Percentiles rank a stretch among this genome's conserved stretches.
Evolutionary conservation across 352 stramenopile species (phyloP).

Genomic region (Phytopythium boreale): DNA sequence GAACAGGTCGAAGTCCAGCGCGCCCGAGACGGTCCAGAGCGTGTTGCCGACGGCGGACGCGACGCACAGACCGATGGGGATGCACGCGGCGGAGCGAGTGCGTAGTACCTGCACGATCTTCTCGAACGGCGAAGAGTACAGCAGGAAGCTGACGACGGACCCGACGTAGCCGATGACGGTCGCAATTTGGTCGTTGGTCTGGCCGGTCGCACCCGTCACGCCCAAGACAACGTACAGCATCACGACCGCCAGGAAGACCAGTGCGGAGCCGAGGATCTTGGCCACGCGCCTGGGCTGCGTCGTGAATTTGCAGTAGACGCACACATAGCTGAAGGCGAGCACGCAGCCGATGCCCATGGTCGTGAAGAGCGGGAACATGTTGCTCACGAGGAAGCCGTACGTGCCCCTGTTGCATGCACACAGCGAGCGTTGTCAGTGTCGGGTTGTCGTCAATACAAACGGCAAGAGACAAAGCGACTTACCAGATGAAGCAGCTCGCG

Average conservation of each 20-base stretch:
- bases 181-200: constrained; percentile 13
- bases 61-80: constrained; percentile 30
- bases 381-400: constrained; percentile 13
- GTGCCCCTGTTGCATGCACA: neutral
- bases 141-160: constrained; percentile 22
- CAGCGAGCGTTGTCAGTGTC: neutral
- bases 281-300: constrained; percentile 17
- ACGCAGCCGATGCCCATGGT: constrained; percentile 27
- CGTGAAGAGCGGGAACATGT: constrained; percentile 33
- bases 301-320: constrained; percentile 32
- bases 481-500: constrained; percentile 17
- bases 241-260: constrained; percentile 18
- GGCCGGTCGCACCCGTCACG: constrained; percentile 14
- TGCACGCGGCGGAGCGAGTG: constrained; percentile 23
- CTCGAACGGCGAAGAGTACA: constrained; percentile 34
- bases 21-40: constrained; percentile 28
- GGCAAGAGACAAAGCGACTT: neutral
- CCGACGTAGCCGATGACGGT: constrained; percentile 29
- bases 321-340: constrained; percentile 26
- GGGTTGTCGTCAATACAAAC: neutral
- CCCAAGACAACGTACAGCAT: constrained; percentile 19
- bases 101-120: constrained; percentile 34
- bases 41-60: constrained; percentile 21
- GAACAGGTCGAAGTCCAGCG: constrained; percentile 19
- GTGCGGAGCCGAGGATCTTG: constrained; percentile 27